These are phyloP conservation scores for Tricholoma sp. DNA, from an alignment of 768 basidiomycete genomes.

Conservation along the genomic window DNA sequence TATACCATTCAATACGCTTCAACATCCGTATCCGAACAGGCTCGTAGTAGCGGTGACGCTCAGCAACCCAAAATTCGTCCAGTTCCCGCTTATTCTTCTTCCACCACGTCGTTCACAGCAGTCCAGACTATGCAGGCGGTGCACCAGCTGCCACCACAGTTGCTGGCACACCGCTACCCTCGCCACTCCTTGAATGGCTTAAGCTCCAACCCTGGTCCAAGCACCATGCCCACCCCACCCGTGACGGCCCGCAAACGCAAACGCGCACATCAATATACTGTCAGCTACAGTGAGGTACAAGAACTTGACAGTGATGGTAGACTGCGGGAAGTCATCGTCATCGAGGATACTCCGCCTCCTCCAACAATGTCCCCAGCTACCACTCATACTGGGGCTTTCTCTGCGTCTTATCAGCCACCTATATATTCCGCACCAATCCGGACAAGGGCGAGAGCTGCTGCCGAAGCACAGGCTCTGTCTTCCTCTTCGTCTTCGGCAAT, in stretches of 20 bases:
- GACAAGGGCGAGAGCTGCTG: conserved; percentile 81
- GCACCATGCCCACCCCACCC: conserved; percentile 68
- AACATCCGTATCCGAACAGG: too few species aligned
- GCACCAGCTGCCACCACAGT: conserved; percentile 55
- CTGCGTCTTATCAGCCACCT: conserved; percentile 78
- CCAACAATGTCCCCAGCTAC: conserved; percentile 75
- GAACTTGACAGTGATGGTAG: conserved; percentile 77
- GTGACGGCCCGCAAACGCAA: conserved; percentile 77
- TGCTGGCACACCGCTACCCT: conserved; percentile 65
- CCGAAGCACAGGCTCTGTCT: conserved; percentile 77
- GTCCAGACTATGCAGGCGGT: conserved; percentile 66
- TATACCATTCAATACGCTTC: too few species aligned
- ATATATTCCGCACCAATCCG: conserved; percentile 70
- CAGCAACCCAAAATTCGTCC: conserved; percentile 29
- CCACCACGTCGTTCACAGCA: conserved; percentile 52
- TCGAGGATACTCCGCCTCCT: conserved; percentile 88
- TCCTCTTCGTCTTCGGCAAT: conserved; percentile 60
- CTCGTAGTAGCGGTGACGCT: conserved; percentile 32
- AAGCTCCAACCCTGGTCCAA: conserved; percentile 44
- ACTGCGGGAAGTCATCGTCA: conserved; percentile 84
- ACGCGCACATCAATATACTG: conserved; percentile 73
- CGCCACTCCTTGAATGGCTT: conserved; percentile 50
- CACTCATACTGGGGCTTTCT: conserved; percentile 65
- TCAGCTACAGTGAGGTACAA: conserved; percentile 85
- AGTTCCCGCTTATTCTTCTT: conserved; percentile 23